Evolutionary conservation across 164 flowering plant genomes (phyloP).

Genomic region (Vitis amurensis): DNA sequence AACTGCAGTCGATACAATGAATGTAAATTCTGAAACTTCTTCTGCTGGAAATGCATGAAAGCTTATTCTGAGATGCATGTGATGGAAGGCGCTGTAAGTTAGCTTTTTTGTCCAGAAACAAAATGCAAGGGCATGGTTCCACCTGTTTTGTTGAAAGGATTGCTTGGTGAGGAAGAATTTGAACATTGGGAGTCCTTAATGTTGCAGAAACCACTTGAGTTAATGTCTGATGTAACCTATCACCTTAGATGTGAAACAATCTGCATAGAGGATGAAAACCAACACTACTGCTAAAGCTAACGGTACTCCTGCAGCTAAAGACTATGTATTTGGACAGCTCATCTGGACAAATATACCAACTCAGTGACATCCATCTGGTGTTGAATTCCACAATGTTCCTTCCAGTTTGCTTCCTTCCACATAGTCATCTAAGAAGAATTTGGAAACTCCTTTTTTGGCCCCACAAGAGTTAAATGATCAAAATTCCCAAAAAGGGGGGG

Average conservation of each 20-base stretch:
- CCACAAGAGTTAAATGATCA: slow-evolving; percentile 12
- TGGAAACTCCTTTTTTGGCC: slow-evolving; percentile 7
- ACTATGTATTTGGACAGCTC: too few species aligned
- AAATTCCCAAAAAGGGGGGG: slow-evolving; percentile 12
- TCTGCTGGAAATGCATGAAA: slow-evolving; percentile 84
- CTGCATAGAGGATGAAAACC: slow-evolving; percentile 69
- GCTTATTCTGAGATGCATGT: slow-evolving; percentile 69
- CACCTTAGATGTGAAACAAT: too few species aligned
- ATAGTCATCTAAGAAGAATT: slow-evolving; percentile 13
- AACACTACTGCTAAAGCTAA: slow-evolving; percentile 20
- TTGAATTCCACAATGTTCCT: slow-evolving; percentile 11
- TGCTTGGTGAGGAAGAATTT: slow-evolving; percentile 72
- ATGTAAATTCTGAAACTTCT: slow-evolving; percentile 34
- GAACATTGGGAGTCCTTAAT: slow-evolving; percentile 86
- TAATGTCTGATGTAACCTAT: too few species aligned
- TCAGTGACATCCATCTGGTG: slow-evolving; percentile 14
- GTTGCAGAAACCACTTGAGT: slow-evolving; percentile 62
- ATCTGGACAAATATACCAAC: slow-evolving; percentile 8
- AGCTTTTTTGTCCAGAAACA: slow-evolving; percentile 67
- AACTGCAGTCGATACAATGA: too few species aligned
- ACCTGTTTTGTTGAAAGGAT: slow-evolving; percentile 63
- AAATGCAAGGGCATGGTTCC: slow-evolving; percentile 78
- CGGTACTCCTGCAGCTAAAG: too few species aligned
- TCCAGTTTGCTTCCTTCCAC: slow-evolving; percentile 7
- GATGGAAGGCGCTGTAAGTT: slow-evolving; percentile 72